Evolutionary conservation across 169 alveolate species (phyloP), one percentile per base, ranked within the genome.

Genomic region (Sarcocystis neurona): DNA sequence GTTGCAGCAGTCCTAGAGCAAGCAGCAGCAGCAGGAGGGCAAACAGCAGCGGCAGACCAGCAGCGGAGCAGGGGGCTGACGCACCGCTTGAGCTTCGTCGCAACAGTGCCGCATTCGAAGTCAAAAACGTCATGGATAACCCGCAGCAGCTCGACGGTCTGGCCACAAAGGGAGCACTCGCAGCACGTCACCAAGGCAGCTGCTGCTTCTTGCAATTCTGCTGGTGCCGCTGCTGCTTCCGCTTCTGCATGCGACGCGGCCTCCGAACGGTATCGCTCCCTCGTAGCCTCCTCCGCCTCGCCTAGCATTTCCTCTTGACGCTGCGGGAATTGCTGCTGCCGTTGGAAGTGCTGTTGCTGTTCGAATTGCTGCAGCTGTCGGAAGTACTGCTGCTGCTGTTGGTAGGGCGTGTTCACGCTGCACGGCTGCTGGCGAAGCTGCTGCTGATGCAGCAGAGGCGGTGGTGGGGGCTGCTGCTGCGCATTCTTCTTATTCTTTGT

Each of bases 121-220:
- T 79, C 86, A 3, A 37, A 53, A 27, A 79, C 53, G 34, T 79
- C 86, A 50, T 79, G 86, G 32, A 50, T 41, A 41, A 79, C 70
- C 27, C 86, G 86, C 20, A 79, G 86, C 23, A 79, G 34, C 74
- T 79, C 86, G 47, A 79, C 46, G 53, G 74, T 56, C 34, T 48
- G 58, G 66, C 70, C 86, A 74, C 86, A 79, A 18, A 79, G 86
- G n/a, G 86, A 79, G 6, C 74, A 43, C 50, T 79, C 86, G 74
- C 86, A 79, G 68, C 68, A 46, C 39, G 32, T 18, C 43, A 30
- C 32, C 37, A 63, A 41, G 32, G 75, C 44, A n/a, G 27, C 75
- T n/a, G 39, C 43, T 27, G 3, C 75, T 0, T n/a, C 44, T 18
- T 12, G 6, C 34, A 23, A 27, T 18, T 58, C 72, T 18, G 5